Evolutionary conservation across 2,329 filamentous ascomycete genomes (phyloP).

Genomic region (Hymenoscyphus repandus): DNA sequence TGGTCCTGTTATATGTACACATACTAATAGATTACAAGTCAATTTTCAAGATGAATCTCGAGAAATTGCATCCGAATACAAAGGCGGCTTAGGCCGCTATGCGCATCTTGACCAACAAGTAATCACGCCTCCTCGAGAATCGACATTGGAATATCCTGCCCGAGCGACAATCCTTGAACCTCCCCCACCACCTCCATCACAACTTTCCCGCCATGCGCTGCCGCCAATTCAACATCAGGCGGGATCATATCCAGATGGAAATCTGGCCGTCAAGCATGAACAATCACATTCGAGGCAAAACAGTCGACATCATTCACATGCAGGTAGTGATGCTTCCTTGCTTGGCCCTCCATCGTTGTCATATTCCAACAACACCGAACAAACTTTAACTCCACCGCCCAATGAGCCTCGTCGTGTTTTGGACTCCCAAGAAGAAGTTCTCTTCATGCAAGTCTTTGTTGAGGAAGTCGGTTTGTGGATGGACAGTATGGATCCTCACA

Average conservation of each 20-base stretch:
- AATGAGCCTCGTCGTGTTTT: constrained; percentile 55
- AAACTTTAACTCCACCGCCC: constrained; percentile 32
- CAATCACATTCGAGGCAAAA: constrained; percentile 24
- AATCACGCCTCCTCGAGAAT: constrained; percentile 28
- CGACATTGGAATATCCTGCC: constrained; percentile 21
- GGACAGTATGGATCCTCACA: constrained; percentile 81
- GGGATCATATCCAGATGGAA: constrained; percentile 23
- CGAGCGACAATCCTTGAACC: constrained; percentile 17
- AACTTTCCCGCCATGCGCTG: constrained; percentile 18
- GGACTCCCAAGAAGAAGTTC: constrained; percentile 68
- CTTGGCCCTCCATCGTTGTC: constrained; percentile 36
- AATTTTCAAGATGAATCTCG: constrained; percentile 85
- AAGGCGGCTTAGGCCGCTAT: constrained; percentile 72
- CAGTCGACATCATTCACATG: constrained; percentile 30
- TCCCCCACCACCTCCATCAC: background rate
- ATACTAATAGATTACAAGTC: constrained; percentile 40
- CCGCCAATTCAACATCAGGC: constrained; percentile 27
- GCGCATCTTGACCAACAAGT: constrained; percentile 43
- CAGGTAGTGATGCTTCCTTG: constrained; percentile 27
- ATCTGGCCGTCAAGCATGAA: constrained; percentile 22
- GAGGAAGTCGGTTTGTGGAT: constrained; percentile 91
- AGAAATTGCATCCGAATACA: constrained; percentile 84
- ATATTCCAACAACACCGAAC: constrained; percentile 28
- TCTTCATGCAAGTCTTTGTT: constrained; percentile 90
- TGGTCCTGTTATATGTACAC: background rate